These are phyloP conservation scores for Cadophora sp. DNA, from an alignment of 2,329 filamentous ascomycete species.

Conservation along the genomic window DNA sequence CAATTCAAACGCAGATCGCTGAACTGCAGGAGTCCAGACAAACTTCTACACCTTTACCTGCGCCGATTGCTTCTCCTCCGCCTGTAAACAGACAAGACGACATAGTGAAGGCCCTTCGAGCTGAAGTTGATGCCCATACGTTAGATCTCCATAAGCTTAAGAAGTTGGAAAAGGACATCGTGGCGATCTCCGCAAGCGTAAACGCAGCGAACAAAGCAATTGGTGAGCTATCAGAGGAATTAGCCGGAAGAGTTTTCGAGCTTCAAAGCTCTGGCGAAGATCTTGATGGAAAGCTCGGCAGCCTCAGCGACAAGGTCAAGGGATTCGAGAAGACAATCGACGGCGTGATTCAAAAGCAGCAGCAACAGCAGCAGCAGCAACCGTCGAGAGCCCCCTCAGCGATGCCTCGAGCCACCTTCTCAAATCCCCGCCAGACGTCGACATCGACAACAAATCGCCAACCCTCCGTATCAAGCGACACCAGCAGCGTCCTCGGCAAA, in stretches of 20 bases:
- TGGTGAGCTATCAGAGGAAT: neutral
- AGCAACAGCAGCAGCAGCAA: neutral
- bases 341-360: neutral
- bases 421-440: neutral
- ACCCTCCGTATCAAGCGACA: neutral
- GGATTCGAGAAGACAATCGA: neutral
- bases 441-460: neutral
- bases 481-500: neutral
- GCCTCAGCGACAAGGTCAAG: neutral
- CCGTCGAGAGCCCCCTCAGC: neutral
- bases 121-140: neutral
- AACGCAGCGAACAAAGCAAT: neutral
- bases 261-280: neutral
- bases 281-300: neutral
- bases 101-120: neutral
- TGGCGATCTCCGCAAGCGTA: neutral
- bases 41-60: neutral
- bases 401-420: neutral
- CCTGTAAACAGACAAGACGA: constrained; percentile 1
- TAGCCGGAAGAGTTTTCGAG: neutral
- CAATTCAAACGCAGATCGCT: neutral
- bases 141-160: neutral
- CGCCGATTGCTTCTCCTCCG: neutral
- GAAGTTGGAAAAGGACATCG: neutral
- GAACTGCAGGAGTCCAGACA: neutral